phyloP scores from a whole-genome alignment of 1,139 yeast species.

The Arxiozyma bovina region DNA sequence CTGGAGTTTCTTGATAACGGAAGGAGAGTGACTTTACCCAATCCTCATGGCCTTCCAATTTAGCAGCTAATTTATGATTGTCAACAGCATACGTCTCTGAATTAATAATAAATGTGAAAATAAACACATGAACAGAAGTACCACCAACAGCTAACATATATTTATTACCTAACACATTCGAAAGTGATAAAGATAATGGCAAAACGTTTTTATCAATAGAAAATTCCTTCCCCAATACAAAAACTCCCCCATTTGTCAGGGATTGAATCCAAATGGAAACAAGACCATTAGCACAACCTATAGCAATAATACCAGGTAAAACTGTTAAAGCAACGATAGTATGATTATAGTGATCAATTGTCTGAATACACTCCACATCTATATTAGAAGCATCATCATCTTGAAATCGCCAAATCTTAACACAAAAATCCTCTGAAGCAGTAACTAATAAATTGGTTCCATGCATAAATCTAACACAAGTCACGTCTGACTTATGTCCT shows the following conservation, averaged over 20 bases:
- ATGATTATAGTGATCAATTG: slow-evolving; percentile 35
- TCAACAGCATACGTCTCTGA: slow-evolving; percentile 10
- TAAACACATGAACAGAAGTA: slow-evolving; percentile 50
- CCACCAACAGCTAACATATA: slow-evolving; percentile 77
- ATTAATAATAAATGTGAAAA: slow-evolving; percentile 41
- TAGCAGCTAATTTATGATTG: slow-evolving; percentile 39
- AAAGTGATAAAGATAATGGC: slow-evolving; percentile 56
- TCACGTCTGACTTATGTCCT: slow-evolving; percentile 48
- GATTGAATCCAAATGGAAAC: slow-evolving; percentile 43
- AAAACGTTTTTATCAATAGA: slow-evolving; percentile 44
- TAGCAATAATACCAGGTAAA: slow-evolving; percentile 36
- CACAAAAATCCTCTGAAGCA: slow-evolving; percentile 54
- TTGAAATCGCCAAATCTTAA: slow-evolving; percentile 50
- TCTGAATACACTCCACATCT: slow-evolving; percentile 30
- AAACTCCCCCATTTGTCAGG: slow-evolving; percentile 14
- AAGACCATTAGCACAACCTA: slow-evolving; percentile 63
- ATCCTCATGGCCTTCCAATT: slow-evolving; percentile 81
- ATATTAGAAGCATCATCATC: slow-evolving; percentile 5
- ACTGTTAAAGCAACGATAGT: slow-evolving; percentile 43
- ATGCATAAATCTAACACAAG: slow-evolving; percentile 52
- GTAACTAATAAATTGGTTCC: slow-evolving; percentile 43
- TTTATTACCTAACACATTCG: slow-evolving; percentile 32
- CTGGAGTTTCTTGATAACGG: slow-evolving; percentile 38
- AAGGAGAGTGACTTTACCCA: slow-evolving; percentile 76
- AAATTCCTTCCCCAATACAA: slow-evolving; percentile 33